Percentiles rank a stretch among this genome's conserved stretches.
Conservation (phyloP, 106 monocot genomes). For the Allium cepa region DNA sequence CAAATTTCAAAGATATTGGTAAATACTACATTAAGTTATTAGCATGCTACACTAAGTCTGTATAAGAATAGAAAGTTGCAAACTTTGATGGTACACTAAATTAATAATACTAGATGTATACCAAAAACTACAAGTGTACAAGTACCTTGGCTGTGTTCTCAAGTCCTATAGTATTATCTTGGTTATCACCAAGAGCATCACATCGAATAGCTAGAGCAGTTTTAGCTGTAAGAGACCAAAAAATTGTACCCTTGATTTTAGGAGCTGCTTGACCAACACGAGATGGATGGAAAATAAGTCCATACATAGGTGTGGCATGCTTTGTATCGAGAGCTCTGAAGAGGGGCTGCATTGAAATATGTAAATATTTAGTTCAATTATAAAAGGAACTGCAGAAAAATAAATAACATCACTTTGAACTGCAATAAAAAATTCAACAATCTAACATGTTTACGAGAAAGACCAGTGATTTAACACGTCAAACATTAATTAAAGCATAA, state of each 20-base stretch:
- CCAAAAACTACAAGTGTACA: no score
- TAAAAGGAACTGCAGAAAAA: no score
- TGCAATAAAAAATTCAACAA: slow-evolving; percentile 37
- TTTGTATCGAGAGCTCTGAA: slow-evolving; percentile 95
- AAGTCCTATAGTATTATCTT: slow-evolving; percentile 72
- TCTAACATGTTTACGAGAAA: slow-evolving; percentile 27
- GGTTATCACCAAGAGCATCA: slow-evolving; percentile 80
- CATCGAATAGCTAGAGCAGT: slow-evolving; percentile 76
- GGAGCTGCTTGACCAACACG: slow-evolving; percentile 87
- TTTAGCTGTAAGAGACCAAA: slow-evolving; percentile 89
- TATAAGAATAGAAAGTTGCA: no score
- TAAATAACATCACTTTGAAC: no score
- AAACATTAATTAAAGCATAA: neutral
- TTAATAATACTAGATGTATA: no score
- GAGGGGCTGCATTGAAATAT: slow-evolving; percentile 51
- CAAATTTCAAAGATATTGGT: no score
- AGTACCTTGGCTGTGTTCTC: slow-evolving; percentile 85
- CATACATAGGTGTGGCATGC: slow-evolving; percentile 94
- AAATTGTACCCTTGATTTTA: slow-evolving; percentile 84
- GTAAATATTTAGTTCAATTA: neutral
- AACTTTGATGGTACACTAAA: no score
- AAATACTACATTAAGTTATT: no score
- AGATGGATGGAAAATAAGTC: slow-evolving; percentile 89
- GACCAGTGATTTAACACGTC: neutral
- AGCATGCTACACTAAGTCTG: no score